Evolutionary conservation across 2,329 filamentous ascomycete genomes (phyloP).

Genomic region (Capronia coronata): DNA sequence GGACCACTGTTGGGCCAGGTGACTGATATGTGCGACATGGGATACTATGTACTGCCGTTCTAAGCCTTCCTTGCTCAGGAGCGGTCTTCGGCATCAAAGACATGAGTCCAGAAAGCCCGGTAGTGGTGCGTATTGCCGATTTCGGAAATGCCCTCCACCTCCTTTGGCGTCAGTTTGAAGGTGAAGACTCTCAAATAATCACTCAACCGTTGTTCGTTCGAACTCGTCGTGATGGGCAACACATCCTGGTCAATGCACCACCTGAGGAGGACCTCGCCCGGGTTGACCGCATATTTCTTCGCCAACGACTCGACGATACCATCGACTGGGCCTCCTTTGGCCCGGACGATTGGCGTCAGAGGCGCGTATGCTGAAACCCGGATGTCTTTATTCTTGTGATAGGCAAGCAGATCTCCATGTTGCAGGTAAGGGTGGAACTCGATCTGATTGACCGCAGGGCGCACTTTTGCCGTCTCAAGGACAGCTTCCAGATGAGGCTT

Average conservation of each 20-base stretch:
- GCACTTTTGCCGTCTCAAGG: constrained; percentile 39
- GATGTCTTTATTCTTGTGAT: constrained; percentile 40
- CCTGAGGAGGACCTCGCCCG: constrained; percentile 52
- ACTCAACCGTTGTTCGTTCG: constrained; percentile 53
- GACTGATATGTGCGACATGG: no score
- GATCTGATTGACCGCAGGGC: constrained; percentile 40
- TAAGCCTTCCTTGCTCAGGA: constrained; percentile 17
- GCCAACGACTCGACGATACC: constrained; percentile 45
- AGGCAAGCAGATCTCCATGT: constrained; percentile 38
- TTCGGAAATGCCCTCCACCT: constrained; percentile 50
- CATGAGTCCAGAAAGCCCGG: constrained; percentile 48
- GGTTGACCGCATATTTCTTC: constrained; percentile 56
- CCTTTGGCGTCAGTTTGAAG: constrained; percentile 54
- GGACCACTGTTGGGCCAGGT: no score
- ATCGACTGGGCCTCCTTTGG: constrained; percentile 51
- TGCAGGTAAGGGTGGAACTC: constrained; percentile 46
- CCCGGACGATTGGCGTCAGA: constrained; percentile 48
- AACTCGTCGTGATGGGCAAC: constrained; percentile 54
- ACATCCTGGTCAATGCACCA: constrained; percentile 58
- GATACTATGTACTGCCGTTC: no score
- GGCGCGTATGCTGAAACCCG: constrained; percentile 39
- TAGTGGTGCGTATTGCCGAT: constrained; percentile 47
- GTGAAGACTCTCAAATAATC: constrained; percentile 52
- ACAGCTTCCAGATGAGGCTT: constrained; percentile 50
- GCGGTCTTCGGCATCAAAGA: constrained; percentile 42